Evolutionary conservation across 768 basidiomycete species (phyloP), one percentile per base, ranked within the genome.

Genomic region (Pulveroboletus ravenelii): DNA sequence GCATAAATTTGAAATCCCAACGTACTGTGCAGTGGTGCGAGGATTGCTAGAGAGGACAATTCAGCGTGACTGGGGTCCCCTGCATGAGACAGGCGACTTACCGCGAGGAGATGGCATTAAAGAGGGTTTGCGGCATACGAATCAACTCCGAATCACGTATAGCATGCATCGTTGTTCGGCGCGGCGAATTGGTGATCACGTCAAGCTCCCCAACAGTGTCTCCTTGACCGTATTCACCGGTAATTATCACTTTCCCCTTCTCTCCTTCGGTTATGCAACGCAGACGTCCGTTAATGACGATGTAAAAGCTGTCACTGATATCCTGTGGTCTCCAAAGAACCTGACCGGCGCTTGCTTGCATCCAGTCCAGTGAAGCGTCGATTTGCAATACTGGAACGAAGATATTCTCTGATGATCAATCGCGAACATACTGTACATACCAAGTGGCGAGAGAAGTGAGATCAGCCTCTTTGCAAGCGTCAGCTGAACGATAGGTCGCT

Each of bases 81-180:
- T 20, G 4, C 7, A 1, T 18, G 12, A 37, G 35, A 32, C 14
- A 35, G 12, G 18, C 1, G 35, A 53, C 78, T 55, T 52, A 87
- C 87, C 89, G 74, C 10, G 88, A 85, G 39, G 90, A 92, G 51
- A 98, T 95, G 1, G 96, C 96, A 66, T 98, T 98, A 75, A 98
- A 99, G 10, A 99, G 76, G 0, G 96, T 96, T 62, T 89, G 85
- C 1, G 96, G 96, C 89, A 99, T 96, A 27, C 95, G 76, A 27
- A 95, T 95, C 12, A 99, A 77, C 66, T 99, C 96, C 0, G 93
- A 93, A 64, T 99, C 96, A 60, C 96, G 91, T 56, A 99, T 98
- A 7, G 96, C 96, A 70, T 98, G 95, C 15, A 97, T 84, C 0
- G 93, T 98, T 42, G 84, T 94, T 48, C 87, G 80, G 50, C 96